These are phyloP conservation scores for Phascolomyces articulosus DNA, from an alignment of 371 early-diverging fungal genomes.

Conservation along the genomic window DNA sequence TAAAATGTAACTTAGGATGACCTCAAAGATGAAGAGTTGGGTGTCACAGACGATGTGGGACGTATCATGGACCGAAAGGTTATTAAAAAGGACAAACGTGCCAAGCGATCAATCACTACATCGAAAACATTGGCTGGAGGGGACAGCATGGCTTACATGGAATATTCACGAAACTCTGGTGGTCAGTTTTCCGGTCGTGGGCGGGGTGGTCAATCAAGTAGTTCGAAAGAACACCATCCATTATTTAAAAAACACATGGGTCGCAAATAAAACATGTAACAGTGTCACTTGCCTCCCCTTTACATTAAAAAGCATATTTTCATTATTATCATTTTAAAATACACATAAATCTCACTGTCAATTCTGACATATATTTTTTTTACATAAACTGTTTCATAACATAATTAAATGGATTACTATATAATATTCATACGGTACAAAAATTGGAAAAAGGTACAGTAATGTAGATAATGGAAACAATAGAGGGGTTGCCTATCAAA, in stretches of 20 bases:
- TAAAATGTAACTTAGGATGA: slow-evolving; percentile 48
- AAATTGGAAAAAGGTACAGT: too few species aligned
- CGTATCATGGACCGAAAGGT: slow-evolving; percentile 47
- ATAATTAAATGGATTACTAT: too few species aligned
- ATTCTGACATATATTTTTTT: too few species aligned
- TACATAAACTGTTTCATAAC: too few species aligned
- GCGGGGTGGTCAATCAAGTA: slow-evolving; percentile 34
- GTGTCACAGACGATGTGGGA: slow-evolving; percentile 47
- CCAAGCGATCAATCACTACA: slow-evolving; percentile 58
- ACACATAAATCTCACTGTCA: too few species aligned
- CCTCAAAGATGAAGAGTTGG: slow-evolving; percentile 60
- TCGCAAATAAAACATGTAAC: slow-evolving; percentile 42
- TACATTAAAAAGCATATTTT: too few species aligned
- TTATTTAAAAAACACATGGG: slow-evolving; percentile 72
- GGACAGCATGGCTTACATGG: slow-evolving; percentile 95
- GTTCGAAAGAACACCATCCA: slow-evolving; percentile 64
- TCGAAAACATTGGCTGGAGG: slow-evolving; percentile 88
- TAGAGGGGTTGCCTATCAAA: too few species aligned
- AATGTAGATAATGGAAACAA: too few species aligned
- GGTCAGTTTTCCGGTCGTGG: slow-evolving; percentile 45
- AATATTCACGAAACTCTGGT: slow-evolving; percentile 58
- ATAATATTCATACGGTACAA: too few species aligned
- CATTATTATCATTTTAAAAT: too few species aligned
- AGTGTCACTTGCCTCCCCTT: too few species aligned
- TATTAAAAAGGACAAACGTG: slow-evolving; percentile 37